phyloP scores from a whole-genome alignment of 2,329 filamentous ascomycete genomes.

The Simplicillium aogashimaense region DNA sequence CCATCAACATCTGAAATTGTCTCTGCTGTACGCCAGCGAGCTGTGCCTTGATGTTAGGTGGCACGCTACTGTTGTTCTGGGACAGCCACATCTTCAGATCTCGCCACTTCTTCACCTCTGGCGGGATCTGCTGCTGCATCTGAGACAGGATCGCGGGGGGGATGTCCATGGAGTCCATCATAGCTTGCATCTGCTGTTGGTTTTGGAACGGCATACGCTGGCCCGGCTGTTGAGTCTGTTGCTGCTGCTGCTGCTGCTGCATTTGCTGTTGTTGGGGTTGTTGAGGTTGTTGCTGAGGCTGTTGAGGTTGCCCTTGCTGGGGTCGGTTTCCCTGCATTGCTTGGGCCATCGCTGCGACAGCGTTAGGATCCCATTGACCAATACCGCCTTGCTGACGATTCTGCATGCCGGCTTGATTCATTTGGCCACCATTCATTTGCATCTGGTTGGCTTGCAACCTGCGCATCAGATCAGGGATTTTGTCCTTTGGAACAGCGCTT shows the following conservation, averaged over 20 bases:
- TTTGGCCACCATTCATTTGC: constrained; percentile 8
- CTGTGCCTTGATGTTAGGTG: constrained; percentile 19
- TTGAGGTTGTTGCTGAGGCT: constrained; percentile 3
- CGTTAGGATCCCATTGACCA: too few species aligned
- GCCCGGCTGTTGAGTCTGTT: constrained; percentile 9
- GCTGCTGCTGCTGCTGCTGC: constrained; percentile 5
- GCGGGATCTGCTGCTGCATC: constrained; percentile 21
- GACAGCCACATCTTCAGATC: constrained; percentile 32
- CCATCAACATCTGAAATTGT: constrained; percentile 26
- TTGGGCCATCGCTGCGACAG: too few species aligned
- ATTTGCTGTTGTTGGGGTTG: constrained; percentile 15
- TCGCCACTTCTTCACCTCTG: constrained; percentile 38
- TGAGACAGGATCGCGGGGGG: constrained; percentile 23
- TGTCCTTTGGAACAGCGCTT: constrained; percentile 33
- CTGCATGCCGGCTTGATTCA: not conserved
- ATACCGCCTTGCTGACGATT: not conserved
- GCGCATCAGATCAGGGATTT: constrained; percentile 39
- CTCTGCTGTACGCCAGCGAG: constrained; percentile 24
- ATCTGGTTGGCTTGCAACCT: constrained; percentile 33
- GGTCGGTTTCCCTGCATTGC: not conserved
- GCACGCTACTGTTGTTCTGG: constrained; percentile 21
- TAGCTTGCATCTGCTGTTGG: constrained; percentile 20
- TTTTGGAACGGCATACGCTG: constrained; percentile 15
- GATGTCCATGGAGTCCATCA: constrained; percentile 40
- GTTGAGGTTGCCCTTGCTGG: constrained; percentile 1